Evolutionary conservation across 2,329 filamentous ascomycete genomes (phyloP).

Genomic region (Diplodia scrobiculata): DNA sequence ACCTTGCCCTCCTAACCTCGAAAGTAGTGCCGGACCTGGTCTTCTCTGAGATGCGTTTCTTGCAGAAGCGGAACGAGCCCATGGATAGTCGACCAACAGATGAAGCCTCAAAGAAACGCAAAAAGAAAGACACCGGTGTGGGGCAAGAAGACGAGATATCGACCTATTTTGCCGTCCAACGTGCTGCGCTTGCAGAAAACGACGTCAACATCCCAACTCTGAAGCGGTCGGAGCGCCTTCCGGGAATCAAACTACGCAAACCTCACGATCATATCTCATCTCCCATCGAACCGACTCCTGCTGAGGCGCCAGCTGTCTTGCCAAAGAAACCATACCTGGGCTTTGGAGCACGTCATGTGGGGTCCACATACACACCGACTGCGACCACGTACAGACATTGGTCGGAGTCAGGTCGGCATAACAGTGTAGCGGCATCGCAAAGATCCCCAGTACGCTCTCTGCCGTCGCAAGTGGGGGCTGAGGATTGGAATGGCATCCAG

Average conservation of each 20-base stretch:
- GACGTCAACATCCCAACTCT: conserved; percentile 34
- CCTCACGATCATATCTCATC: background rate
- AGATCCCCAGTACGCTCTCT: background rate
- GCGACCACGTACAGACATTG: conserved; percentile 46
- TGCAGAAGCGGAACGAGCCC: conserved; percentile 44
- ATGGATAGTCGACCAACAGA: conserved; percentile 35
- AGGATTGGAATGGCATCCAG: background rate
- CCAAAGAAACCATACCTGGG: conserved; percentile 44
- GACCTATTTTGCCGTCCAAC: conserved; percentile 48
- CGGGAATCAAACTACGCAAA: background rate
- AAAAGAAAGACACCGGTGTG: conserved; percentile 40
- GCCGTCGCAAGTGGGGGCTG: background rate
- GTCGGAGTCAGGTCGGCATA: conserved; percentile 45
- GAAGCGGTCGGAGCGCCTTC: background rate
- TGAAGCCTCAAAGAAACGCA: conserved; percentile 37
- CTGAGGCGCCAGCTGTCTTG: conserved; percentile 39
- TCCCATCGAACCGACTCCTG: conserved; percentile 25
- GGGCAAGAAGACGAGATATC: conserved; percentile 49
- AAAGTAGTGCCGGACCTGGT: conserved; percentile 54
- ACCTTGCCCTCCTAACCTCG: conserved; percentile 34
- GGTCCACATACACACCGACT: conserved; percentile 31
- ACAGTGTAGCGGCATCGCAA: background rate
- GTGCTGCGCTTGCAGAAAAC: conserved; percentile 36
- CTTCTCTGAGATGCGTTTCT: conserved; percentile 56
- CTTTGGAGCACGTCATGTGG: conserved; percentile 42